Evolutionary conservation across 1,284 basidiomycete species (phyloP).

Genomic region (Tausonia pullulans): DNA sequence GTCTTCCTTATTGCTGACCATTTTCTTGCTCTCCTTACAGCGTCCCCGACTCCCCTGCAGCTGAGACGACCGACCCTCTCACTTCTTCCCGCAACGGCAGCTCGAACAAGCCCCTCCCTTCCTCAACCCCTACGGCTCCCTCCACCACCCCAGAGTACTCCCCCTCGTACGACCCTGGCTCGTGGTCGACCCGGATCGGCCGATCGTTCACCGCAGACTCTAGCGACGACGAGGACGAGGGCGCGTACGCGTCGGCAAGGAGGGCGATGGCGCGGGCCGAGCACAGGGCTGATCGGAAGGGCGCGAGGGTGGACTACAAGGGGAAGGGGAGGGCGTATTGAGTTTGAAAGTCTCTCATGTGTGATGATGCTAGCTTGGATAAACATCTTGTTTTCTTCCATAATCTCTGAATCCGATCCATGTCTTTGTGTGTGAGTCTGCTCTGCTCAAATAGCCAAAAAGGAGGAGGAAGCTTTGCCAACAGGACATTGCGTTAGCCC

Average conservation of each 20-base stretch:
- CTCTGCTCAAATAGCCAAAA: no score
- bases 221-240: constrained; percentile 22
- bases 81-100: background rate
- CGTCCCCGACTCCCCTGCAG: constrained; percentile 3
- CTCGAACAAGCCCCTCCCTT: background rate
- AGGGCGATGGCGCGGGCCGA: constrained; percentile 14
- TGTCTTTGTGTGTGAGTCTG: no score
- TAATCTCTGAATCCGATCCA: no score
- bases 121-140: background rate
- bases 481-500: no score
- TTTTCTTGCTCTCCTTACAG: no score
- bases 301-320: constrained; percentile 3
- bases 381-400: no score
- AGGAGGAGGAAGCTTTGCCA: no score
- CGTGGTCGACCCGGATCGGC: constrained; percentile 5
- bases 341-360: no score
- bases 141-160: background rate
- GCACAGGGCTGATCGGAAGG: constrained; percentile 2
- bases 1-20: no score
- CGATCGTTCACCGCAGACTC: constrained; percentile 12
- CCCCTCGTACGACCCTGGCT: background rate
- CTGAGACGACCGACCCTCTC: background rate
- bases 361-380: no score
- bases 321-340: constrained; percentile 8
- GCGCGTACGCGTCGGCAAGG: constrained; percentile 16